Base-by-base conservation (phyloP, 2,329 filamentous ascomycete species). In the Penicillium nordicum region DNA sequence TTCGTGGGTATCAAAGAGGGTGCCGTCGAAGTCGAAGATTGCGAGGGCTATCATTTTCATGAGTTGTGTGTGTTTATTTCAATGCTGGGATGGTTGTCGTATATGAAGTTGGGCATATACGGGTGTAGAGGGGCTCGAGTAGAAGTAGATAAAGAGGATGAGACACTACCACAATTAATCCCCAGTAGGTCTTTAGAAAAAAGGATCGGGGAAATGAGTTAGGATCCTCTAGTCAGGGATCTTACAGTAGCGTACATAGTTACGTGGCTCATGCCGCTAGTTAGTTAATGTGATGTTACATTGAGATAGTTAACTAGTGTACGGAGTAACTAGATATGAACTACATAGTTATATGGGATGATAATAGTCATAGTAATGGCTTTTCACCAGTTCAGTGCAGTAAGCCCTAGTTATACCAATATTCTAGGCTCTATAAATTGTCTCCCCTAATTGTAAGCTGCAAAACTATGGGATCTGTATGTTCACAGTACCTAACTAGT, bases 1-100 rank as follows among this genome's bases (percentile, higher is more conserved):
- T 30, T 57, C 44, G 34, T 63, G 60, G 14, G 60, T 63, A 42
- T 63, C 60, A 32, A 63, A 63, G 32, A 63, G 56, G 2, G 60
- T 61, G 9, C 60, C 60, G n/a, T 63, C 58, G 29, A 63, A 63
- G 34, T 61, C 60, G 25, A 63, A 61, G 46, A 63, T 59, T 6
- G 50, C 46, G 25, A 62, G 54, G 23, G 50, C 18, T 34, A 54
- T 55, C 57, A 60, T 60, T 4, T 25, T 54, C 38, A 41, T 5
- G 27, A 27, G 30, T 11, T 11, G 11, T 18, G 25, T 10, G 16
- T 10, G 16, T 16, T 9, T 30, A 7, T 14, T 30, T 44, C 9
- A 30, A 14, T 30, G 27, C 11, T n/a, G 10, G 16, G 16, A 1
- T 11, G n/a, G 11, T 30, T 18, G 10, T 25, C 8, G 16, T 41